Conservation (phyloP, 1,139 yeast genomes). For the Candida smagusa region DNA sequence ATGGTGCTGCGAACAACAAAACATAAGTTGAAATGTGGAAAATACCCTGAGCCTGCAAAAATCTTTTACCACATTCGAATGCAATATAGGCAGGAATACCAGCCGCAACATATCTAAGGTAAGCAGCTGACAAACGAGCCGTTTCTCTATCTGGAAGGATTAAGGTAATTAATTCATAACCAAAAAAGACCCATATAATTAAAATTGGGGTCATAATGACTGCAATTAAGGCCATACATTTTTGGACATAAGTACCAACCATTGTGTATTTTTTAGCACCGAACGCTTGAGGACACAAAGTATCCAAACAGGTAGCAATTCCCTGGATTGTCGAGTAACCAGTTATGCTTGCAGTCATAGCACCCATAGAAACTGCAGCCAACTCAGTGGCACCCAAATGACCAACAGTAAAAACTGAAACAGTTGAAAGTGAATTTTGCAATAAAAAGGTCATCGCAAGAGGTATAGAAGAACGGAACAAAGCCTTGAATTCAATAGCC, state of each 20-base stretch:
- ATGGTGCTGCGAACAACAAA: constrained; percentile 51
- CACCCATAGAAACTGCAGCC: constrained; percentile 62
- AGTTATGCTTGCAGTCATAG: constrained; percentile 59
- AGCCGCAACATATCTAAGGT: constrained; percentile 46
- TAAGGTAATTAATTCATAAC: constrained; percentile 33
- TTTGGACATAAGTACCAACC: constrained; percentile 54
- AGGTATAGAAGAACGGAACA: constrained; percentile 47
- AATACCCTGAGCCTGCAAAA: constrained; percentile 52
- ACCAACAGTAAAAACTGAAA: constrained; percentile 58
- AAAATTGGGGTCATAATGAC: constrained; percentile 50
- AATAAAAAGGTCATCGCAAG: constrained; percentile 51
- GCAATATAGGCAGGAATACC: constrained; percentile 57
- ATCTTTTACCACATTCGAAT: constrained; percentile 54
- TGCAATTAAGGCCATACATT: constrained; percentile 51
- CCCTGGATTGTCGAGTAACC: constrained; percentile 61
- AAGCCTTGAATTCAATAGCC: constrained; percentile 36
- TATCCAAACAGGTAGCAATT: constrained; percentile 77
- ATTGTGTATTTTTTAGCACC: constrained; percentile 52
- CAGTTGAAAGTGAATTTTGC: constrained; percentile 55
- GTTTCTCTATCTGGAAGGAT: constrained; percentile 46
- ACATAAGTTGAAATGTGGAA: constrained; percentile 53
- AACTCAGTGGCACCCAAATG: constrained; percentile 56
- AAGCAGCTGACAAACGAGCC: constrained; percentile 51
- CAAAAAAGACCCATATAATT: constrained; percentile 48
- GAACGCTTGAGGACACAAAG: constrained; percentile 70